These are phyloP conservation scores for Suhomyces taliae DNA, from an alignment of 1,139 yeast species.

Conservation along the genomic window DNA sequence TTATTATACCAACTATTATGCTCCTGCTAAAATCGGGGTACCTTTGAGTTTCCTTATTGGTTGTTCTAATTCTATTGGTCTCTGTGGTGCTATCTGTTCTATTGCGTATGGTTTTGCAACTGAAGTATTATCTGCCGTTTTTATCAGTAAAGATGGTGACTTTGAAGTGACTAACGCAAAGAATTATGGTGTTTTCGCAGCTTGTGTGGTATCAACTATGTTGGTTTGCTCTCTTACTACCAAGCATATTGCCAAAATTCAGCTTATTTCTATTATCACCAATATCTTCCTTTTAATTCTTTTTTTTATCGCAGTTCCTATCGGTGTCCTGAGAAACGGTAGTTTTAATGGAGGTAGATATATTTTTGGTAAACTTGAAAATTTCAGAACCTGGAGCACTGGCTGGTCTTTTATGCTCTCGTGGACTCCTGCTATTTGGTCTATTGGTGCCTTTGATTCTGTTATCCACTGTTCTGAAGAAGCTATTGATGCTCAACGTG, in stretches of 20 bases:
- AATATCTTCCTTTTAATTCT: slow-evolving; percentile 56
- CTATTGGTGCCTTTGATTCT: slow-evolving; percentile 35
- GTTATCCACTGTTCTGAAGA: slow-evolving; percentile 35
- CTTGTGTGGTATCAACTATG: slow-evolving; percentile 28
- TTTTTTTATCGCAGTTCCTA: slow-evolving; percentile 69
- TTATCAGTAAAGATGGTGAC: slow-evolving; percentile 30
- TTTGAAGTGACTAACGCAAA: slow-evolving; percentile 33
- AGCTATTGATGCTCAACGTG: slow-evolving; percentile 25
- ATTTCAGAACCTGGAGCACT: slow-evolving; percentile 56
- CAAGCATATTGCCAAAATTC: slow-evolving; percentile 53
- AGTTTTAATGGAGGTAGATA: slow-evolving; percentile 39
- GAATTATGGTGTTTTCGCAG: slow-evolving; percentile 40
- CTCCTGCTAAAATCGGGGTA: slow-evolving; percentile 32
- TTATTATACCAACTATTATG: slow-evolving; percentile 50
- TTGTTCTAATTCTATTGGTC: slow-evolving; percentile 36
- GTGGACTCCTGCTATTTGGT: slow-evolving; percentile 36
- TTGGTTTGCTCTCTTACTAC: slow-evolving; percentile 35
- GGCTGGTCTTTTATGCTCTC: slow-evolving; percentile 55
- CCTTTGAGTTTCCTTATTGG: slow-evolving; percentile 39
- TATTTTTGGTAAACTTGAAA: slow-evolving; percentile 53
- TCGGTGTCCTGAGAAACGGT: slow-evolving; percentile 36
- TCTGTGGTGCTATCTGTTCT: slow-evolving; percentile 40
- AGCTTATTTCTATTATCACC: slow-evolving; percentile 56
- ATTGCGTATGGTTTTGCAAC: slow-evolving; percentile 41
- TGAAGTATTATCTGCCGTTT: slow-evolving; percentile 37